A percentile compares a stretch with the other conserved stretches of the same genome.
These are phyloP conservation scores for Ogataea saltuana DNA, from an alignment of 805 yeast species.

Conservation along the genomic window DNA sequence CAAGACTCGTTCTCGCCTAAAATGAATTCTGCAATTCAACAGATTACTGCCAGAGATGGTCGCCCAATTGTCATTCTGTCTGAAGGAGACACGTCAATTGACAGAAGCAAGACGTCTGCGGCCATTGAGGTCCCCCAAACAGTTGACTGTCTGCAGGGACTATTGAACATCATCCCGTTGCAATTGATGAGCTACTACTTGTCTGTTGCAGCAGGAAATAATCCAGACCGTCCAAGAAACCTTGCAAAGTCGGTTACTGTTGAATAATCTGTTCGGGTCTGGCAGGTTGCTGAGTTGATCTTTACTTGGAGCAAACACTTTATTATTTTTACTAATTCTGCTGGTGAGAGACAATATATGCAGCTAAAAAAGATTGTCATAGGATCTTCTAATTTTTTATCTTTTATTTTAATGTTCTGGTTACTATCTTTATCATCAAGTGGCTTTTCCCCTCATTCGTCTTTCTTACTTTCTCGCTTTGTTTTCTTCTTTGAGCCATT, in stretches of 20 bases:
- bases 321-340: conserved; percentile 3
- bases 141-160: conserved; percentile 96
- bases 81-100: conserved; percentile 69
- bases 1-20: conserved; percentile 95
- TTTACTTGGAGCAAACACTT: background rate
- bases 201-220: conserved; percentile 91
- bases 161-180: conserved; percentile 89
- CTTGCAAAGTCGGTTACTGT: conserved; percentile 98
- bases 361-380: background rate
- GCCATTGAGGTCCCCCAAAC: conserved; percentile 91
- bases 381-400: background rate
- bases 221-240: conserved; percentile 98
- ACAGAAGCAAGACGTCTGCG: conserved; percentile 56
- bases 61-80: conserved; percentile 92
- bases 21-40: conserved; percentile 92
- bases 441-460: conserved; percentile 2
- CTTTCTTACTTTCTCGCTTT: conserved; percentile 6
- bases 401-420: background rate
- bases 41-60: conserved; percentile 96
- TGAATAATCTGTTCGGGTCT: conserved; percentile 41
- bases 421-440: background rate
- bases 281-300: conserved; percentile 1
- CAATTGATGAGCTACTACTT: conserved; percentile 97
- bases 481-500: conserved; percentile 10
- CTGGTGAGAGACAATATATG: conserved; percentile 3